Evolutionary conservation across 148 eudicot genomes (phyloP).

Genomic region (Pharnaceum exiguum): DNA sequence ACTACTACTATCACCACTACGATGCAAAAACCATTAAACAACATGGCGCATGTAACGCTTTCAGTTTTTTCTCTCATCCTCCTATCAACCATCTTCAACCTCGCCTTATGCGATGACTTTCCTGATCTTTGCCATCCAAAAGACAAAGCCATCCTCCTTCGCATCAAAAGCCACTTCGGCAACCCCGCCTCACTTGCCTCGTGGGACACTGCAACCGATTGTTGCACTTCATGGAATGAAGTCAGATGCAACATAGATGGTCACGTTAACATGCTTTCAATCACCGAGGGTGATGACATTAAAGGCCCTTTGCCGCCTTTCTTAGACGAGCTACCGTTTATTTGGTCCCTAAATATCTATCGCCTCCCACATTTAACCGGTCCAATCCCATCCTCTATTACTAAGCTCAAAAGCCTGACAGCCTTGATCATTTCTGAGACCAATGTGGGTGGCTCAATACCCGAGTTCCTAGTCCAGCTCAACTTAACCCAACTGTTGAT

Average conservation of each 20-base stretch:
- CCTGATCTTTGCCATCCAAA: slow-evolving; percentile 27
- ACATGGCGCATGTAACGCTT: no score
- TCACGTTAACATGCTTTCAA: slow-evolving; percentile 15
- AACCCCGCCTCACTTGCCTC: slow-evolving; percentile 29
- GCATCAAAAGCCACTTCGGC: slow-evolving; percentile 27
- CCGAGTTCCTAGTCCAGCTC: slow-evolving; percentile 5
- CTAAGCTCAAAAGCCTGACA: slow-evolving; percentile 24
- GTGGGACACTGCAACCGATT: slow-evolving; percentile 36
- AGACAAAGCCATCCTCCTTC: slow-evolving; percentile 39
- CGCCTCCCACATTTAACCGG: slow-evolving; percentile 29
- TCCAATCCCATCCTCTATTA: slow-evolving; percentile 23
- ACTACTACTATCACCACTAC: no score
- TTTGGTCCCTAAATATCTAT: slow-evolving; percentile 13
- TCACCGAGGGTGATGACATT: slow-evolving; percentile 3
- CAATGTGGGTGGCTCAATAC: slow-evolving; percentile 5
- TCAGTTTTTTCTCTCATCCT: no score
- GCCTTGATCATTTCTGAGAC: slow-evolving; percentile 1
- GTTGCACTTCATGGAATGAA: slow-evolving; percentile 31
- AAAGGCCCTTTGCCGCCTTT: slow-evolving; percentile 10
- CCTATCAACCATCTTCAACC: no score
- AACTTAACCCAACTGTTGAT: slow-evolving; percentile 19
- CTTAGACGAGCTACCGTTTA: slow-evolving; percentile 14
- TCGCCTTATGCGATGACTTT: no score
- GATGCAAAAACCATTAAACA: no score
- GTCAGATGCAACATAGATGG: slow-evolving; percentile 23